These are phyloP conservation scores for Lachancea kluyveri DNA, from an alignment of 805 yeast genomes.

Conservation along the genomic window DNA sequence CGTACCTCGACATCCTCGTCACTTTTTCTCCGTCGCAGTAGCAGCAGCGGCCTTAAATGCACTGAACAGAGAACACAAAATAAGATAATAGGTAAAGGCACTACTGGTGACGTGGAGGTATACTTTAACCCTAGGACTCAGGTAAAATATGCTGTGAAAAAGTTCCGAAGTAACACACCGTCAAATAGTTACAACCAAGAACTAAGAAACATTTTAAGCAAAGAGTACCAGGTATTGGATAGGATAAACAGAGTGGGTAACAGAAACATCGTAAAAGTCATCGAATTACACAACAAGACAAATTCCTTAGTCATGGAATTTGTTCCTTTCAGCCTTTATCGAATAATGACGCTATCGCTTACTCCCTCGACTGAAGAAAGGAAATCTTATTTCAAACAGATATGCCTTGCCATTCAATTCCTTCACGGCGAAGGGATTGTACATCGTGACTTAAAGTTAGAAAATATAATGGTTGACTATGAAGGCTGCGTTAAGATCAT, in stretches of 20 bases:
- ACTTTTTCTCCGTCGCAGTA: too few relatives aligned
- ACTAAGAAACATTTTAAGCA: too few relatives aligned
- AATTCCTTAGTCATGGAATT: background rate
- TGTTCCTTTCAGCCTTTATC: background rate
- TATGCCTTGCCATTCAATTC: slow-evolving; percentile 68
- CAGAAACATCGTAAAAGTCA: slow-evolving; percentile 1
- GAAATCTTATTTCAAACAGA: slow-evolving; percentile 1
- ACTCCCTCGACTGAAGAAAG: slow-evolving; percentile 1
- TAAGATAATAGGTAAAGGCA: too few relatives aligned
- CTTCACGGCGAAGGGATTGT: slow-evolving; percentile 95
- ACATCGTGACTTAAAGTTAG: slow-evolving; percentile 93
- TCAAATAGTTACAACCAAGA: too few relatives aligned
- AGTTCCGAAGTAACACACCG: too few relatives aligned
- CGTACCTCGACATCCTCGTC: too few relatives aligned
- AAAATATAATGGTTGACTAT: slow-evolving; percentile 81
- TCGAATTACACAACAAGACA: slow-evolving; percentile 1
- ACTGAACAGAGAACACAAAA: too few relatives aligned
- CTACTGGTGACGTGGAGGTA: slow-evolving; percentile 4
- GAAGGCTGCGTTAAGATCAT: slow-evolving; percentile 95
- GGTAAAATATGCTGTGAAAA: too few relatives aligned
- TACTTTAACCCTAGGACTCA: too few relatives aligned
- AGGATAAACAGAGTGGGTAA: slow-evolving; percentile 2
- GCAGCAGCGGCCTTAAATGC: too few relatives aligned
- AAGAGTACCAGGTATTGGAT: slow-evolving; percentile 2
- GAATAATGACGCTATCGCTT: background rate